Evolutionary conservation across 1,139 yeast genomes (phyloP).

Genomic region (Blastobotrys elegans): DNA sequence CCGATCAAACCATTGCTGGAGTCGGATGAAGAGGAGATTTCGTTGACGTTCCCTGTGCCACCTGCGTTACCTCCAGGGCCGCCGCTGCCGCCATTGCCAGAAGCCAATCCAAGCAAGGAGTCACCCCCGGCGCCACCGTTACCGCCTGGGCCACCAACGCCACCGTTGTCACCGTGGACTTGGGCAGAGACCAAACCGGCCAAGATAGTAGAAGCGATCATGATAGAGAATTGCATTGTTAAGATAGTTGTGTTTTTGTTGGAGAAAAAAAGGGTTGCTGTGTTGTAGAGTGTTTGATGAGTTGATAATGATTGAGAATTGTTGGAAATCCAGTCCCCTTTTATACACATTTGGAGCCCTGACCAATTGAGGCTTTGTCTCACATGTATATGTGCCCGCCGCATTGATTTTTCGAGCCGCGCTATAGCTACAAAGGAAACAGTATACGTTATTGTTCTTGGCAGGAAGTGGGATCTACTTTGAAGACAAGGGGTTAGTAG

Average conservation of each 20-base stretch:
- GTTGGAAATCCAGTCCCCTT: no score
- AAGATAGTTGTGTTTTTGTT: background rate
- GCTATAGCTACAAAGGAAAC: no score
- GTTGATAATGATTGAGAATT: no score
- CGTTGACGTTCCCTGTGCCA: background rate
- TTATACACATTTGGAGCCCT: no score
- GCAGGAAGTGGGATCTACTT: no score
- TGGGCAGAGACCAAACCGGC: background rate
- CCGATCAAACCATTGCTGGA: background rate
- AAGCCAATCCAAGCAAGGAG: background rate
- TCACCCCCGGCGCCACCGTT: slow-evolving; percentile 7
- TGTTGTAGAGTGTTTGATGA: no score
- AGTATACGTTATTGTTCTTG: no score
- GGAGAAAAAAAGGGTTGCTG: no score
- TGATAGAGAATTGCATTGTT: slow-evolving; percentile 4
- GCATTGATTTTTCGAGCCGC: no score
- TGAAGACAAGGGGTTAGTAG: no score
- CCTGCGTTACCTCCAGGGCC: slow-evolving; percentile 3
- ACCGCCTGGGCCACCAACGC: slow-evolving; percentile 1
- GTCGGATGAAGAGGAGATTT: background rate
- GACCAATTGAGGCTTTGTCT: no score
- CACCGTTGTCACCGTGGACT: slow-evolving; percentile 5
- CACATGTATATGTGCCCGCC: no score
- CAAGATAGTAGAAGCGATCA: slow-evolving; percentile 1
- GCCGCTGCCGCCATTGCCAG: slow-evolving; percentile 4